These are phyloP conservation scores for Lepiota venenata DNA, from an alignment of 768 basidiomycete species.

Conservation along the genomic window DNA sequence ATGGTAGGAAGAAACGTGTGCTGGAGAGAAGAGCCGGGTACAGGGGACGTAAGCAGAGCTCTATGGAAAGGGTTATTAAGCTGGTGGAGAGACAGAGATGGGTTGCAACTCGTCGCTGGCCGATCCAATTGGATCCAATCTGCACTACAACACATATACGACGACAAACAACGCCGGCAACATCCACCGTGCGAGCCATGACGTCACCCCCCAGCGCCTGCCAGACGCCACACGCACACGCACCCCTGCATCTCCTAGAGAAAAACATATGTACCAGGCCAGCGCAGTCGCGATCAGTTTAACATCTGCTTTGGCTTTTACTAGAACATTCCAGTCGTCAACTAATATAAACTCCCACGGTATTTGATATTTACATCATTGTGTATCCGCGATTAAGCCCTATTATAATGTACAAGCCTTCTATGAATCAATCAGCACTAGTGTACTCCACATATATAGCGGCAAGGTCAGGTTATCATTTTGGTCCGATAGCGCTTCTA, in stretches of 20 bases:
- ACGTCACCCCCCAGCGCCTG: conserved; percentile 20
- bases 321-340: not conserved
- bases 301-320: not conserved
- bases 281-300: not conserved
- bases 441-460: conserved; percentile 92
- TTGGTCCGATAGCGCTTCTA: conserved; percentile 93
- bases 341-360: no score
- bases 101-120: conserved; percentile 10
- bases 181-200: conserved; percentile 25
- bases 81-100: conserved; percentile 2
- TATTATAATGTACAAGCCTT: conserved; percentile 1
- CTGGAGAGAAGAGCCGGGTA: not conserved
- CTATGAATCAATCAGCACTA: conserved; percentile 51
- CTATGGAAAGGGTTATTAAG: not conserved
- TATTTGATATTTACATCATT: no score
- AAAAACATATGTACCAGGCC: no score
- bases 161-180: conserved; percentile 6
- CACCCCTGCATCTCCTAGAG: not conserved
- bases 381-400: no score
- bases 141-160: conserved; percentile 8
- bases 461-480: conserved; percentile 98
- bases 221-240: not conserved
- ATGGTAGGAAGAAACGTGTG: not conserved
- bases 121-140: conserved; percentile 12
- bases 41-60: not conserved